Conservation (phyloP, 176 grass and related monocot species). For the Otatea glauca region DNA sequence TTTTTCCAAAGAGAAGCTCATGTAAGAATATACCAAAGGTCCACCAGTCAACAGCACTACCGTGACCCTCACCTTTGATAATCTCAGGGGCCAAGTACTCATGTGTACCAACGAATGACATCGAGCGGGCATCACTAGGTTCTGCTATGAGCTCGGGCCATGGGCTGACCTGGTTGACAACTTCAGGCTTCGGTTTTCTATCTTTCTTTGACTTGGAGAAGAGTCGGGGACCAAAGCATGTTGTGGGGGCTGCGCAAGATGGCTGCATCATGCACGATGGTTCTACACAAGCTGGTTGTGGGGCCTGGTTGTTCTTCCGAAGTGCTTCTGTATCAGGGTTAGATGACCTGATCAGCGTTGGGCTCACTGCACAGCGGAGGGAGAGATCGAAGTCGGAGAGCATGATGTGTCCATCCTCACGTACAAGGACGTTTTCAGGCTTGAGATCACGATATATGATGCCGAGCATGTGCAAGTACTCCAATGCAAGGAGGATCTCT, state of each 20-base stretch:
- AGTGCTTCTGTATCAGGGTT: slow-evolving; percentile 58
- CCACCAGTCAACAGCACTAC: slow-evolving; percentile 98
- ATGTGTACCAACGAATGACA: slow-evolving; percentile 94
- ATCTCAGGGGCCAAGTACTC: slow-evolving; percentile 94
- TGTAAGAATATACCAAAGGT: slow-evolving; percentile 91
- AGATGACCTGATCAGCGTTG: slow-evolving; percentile 66
- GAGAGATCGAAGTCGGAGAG: slow-evolving; percentile 85
- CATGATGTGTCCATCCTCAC: slow-evolving; percentile 97
- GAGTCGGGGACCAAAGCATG: slow-evolving; percentile 78
- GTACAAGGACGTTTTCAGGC: slow-evolving; percentile 87
- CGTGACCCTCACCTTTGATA: slow-evolving; percentile 92
- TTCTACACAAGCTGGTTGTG: slow-evolving; percentile 64
- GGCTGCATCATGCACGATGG: slow-evolving; percentile 75
- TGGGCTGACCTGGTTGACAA: slow-evolving; percentile 79
- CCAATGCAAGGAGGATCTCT: slow-evolving; percentile 84
- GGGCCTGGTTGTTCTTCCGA: slow-evolving; percentile 50
- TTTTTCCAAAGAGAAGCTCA: slow-evolving; percentile 92
- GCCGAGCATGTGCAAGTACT: slow-evolving; percentile 93
- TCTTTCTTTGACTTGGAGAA: slow-evolving; percentile 88
- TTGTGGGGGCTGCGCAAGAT: slow-evolving; percentile 64
- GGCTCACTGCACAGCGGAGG: slow-evolving; percentile 70
- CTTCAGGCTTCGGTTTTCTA: slow-evolving; percentile 70
- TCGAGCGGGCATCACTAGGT: slow-evolving; percentile 82
- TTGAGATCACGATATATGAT: slow-evolving; percentile 93
- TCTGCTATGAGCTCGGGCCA: slow-evolving; percentile 89